phyloP scores from a whole-genome alignment of 176 grass and related monocot genomes.

The Rhynchospora breviuscula region DNA sequence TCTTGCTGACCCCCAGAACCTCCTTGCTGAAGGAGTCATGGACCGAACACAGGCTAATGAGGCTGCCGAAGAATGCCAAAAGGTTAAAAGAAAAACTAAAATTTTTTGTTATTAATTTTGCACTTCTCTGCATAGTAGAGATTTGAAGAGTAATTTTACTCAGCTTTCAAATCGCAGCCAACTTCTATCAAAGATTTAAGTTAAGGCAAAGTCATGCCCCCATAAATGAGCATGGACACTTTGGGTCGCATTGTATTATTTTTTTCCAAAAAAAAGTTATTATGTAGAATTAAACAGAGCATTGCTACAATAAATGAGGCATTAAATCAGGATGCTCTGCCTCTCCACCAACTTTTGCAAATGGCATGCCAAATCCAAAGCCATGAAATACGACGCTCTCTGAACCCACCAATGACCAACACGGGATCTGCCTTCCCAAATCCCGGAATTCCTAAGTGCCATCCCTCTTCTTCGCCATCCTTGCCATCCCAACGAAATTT shows the following conservation, averaged over 20 bases:
- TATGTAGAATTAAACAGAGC: background rate
- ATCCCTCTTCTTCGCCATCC: too few relatives aligned
- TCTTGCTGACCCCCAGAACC: constrained; percentile 41
- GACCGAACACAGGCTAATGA: constrained; percentile 59
- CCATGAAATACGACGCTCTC: constrained; percentile 31
- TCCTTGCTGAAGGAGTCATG: constrained; percentile 52
- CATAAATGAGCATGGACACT: too few relatives aligned
- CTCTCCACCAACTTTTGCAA: constrained; percentile 10
- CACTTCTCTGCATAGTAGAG: background rate
- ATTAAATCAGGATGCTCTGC: constrained; percentile 26
- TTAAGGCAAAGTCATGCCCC: background rate
- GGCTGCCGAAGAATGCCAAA: constrained; percentile 58
- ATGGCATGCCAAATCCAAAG: constrained; percentile 36
- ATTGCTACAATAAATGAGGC: constrained; percentile 35
- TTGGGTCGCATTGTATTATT: too few relatives aligned
- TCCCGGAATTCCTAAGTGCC: too few relatives aligned
- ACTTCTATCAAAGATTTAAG: background rate
- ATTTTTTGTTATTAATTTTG: background rate
- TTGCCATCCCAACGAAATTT: too few relatives aligned
- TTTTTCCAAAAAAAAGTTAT: background rate
- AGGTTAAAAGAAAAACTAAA: constrained; percentile 28
- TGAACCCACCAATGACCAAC: constrained; percentile 9
- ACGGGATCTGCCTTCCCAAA: constrained; percentile 31
- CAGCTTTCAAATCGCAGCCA: background rate
- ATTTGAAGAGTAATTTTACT: background rate